Percentiles rank a stretch among this genome's conserved stretches.
phyloP scores from a whole-genome alignment of 2,329 filamentous ascomycete genomes.

The Penicillium sp. region DNA sequence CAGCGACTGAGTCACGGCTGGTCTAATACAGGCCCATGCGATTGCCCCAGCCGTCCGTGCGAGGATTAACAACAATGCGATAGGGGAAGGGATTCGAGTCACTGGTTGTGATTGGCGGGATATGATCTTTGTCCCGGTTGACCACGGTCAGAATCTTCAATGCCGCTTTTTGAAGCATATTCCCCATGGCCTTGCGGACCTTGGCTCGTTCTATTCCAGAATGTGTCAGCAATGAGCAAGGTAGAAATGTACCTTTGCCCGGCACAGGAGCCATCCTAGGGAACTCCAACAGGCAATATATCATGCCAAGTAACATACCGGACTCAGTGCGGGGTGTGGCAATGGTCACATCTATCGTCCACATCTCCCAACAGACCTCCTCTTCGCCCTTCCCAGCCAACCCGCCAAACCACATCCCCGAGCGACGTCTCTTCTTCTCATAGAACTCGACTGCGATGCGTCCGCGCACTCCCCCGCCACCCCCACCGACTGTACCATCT shows the following conservation, averaged over 20 bases:
- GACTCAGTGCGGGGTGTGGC: slow-evolving; percentile 87
- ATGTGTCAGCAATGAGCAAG: not conserved
- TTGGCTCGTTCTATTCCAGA: slow-evolving; percentile 74
- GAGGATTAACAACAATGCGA: slow-evolving; percentile 86
- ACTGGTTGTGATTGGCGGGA: slow-evolving; percentile 92
- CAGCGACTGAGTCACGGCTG: not conserved
- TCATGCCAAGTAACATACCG: slow-evolving; percentile 61
- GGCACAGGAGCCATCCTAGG: not conserved
- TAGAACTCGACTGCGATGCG: slow-evolving; percentile 91
- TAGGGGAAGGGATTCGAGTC: slow-evolving; percentile 95
- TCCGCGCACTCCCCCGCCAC: slow-evolving; percentile 68
- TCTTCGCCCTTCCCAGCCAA: slow-evolving; percentile 72
- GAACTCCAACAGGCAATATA: not conserved
- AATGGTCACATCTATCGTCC: slow-evolving; percentile 92
- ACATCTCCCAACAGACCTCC: slow-evolving; percentile 95
- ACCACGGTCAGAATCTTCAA: slow-evolving; percentile 89
- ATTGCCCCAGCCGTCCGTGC: slow-evolving; percentile 77
- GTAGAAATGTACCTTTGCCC: not conserved
- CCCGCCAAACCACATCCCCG: slow-evolving; percentile 70
- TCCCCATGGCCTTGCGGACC: slow-evolving; percentile 88
- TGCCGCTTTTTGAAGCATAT: slow-evolving; percentile 82
- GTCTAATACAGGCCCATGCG: slow-evolving; percentile 75
- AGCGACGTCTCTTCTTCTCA: slow-evolving; percentile 85
- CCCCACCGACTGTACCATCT: slow-evolving; percentile 41
- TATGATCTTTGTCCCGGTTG: slow-evolving; percentile 91